Conservation (phyloP, 164 flowering plant species). For the Santalum album region DNA sequence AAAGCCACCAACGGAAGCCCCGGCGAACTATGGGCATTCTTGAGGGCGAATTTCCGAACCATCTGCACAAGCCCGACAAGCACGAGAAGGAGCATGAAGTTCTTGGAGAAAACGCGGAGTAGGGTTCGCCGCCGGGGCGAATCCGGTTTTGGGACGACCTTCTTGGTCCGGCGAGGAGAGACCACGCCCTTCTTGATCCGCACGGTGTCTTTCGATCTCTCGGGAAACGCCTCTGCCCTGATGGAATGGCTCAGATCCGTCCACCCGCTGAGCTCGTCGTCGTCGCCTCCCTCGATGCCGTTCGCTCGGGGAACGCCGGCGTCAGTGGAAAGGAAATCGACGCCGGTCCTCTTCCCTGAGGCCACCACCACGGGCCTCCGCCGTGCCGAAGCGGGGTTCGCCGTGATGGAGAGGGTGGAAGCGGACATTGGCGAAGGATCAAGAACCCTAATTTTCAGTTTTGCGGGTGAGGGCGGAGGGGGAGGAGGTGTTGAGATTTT, state of each 20-base stretch:
- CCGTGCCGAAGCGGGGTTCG: conserved; percentile 33
- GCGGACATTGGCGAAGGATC: too few species aligned
- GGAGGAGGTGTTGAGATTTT: too few species aligned
- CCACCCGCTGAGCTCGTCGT: conserved; percentile 5
- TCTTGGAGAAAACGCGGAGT: conserved; percentile 46
- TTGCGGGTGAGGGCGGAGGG: too few species aligned
- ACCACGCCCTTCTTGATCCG: conserved; percentile 19
- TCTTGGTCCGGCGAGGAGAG: conserved; percentile 24
- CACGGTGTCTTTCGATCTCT: conserved; percentile 27
- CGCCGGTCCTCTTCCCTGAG: conserved; percentile 20
- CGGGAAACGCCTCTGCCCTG: conserved; percentile 37
- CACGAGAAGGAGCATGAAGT: conserved; percentile 38
- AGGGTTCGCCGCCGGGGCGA: conserved; percentile 53
- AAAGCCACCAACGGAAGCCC: conserved; percentile 10
- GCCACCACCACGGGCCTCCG: conserved; percentile 30
- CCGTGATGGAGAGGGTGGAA: conserved; percentile 64
- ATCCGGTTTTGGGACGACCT: conserved; percentile 19
- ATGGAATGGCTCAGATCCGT: conserved; percentile 47
- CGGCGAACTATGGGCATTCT: background rate
- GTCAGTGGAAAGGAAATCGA: conserved; percentile 14
- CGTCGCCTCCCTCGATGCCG: conserved; percentile 2
- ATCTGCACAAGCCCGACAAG: conserved; percentile 42
- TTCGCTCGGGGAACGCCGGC: conserved; percentile 4
- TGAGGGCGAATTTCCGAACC: conserved; percentile 25
- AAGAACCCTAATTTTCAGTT: too few species aligned